These are phyloP conservation scores for Ceriops zippeliana DNA, from an alignment of 345 rosid species.

Conservation along the genomic window DNA sequence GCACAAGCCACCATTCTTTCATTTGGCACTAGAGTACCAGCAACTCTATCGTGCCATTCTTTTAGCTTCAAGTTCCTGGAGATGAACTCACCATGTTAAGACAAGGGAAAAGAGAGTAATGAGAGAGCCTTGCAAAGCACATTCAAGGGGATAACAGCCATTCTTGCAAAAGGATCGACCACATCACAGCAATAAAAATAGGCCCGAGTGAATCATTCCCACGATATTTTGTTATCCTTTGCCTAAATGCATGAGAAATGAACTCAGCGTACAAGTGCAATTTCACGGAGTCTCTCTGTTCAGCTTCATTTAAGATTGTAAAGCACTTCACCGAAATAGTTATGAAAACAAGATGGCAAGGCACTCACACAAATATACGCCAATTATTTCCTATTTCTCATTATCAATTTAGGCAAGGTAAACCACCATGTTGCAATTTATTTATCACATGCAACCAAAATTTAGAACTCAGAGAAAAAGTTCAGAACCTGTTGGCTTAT, in stretches of 20 bases:
- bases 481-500: slow-evolving; percentile 62
- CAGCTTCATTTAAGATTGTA: no score
- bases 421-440: no score
- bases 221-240: no score
- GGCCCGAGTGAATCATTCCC: no score
- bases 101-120: not conserved
- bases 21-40: not conserved
- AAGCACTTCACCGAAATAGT: no score
- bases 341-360: no score
- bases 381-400: no score
- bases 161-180: not conserved
- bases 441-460: slow-evolving; percentile 1
- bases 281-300: no score
- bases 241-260: no score
- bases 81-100: not conserved
- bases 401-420: no score
- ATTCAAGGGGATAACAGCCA: not conserved
- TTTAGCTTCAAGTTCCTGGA: slow-evolving; percentile 32
- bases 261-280: no score
- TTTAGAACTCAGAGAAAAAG: slow-evolving; percentile 11
- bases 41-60: not conserved
- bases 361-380: no score
- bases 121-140: not conserved
- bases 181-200: not conserved
- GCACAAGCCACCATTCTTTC: not conserved